A percentile compares a stretch with the other conserved stretches of the same genome.
These are phyloP conservation scores for Phylloporus sp. DNA, from an alignment of 768 basidiomycete species.

Conservation along the genomic window DNA sequence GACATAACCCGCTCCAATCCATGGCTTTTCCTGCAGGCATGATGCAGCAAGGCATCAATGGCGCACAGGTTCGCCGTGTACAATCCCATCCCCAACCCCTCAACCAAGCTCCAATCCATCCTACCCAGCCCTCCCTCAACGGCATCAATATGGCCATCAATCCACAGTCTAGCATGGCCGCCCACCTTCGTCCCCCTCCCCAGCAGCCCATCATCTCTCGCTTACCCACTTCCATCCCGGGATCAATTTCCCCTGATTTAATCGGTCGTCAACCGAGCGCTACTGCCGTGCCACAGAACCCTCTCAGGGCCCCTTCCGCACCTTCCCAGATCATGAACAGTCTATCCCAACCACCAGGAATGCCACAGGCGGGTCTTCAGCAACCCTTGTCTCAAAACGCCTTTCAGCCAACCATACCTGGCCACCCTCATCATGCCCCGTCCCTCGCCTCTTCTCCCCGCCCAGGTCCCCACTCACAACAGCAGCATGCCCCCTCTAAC, in stretches of 20 bases:
- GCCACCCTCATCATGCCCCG: constrained; percentile 28
- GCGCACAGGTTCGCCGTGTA: constrained; percentile 45
- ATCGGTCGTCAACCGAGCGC: constrained; percentile 39
- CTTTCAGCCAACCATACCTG: constrained; percentile 23
- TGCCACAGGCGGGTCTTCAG: constrained; percentile 28
- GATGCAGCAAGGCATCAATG: constrained; percentile 37
- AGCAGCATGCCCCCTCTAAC: constrained; percentile 23
- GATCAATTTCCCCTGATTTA: constrained; percentile 42
- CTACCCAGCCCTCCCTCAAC: constrained; percentile 32
- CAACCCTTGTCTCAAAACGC: constrained; percentile 29
- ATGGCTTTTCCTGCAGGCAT: constrained; percentile 40
- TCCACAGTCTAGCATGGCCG: constrained; percentile 38
- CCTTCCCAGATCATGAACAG: constrained; percentile 47
- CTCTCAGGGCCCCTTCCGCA: constrained; percentile 40
- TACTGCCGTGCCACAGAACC: constrained; percentile 38
- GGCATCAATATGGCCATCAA: constrained; percentile 43
- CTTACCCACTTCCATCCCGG: constrained; percentile 30
- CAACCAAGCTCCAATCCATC: constrained; percentile 36
- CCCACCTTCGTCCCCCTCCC: constrained; percentile 33
- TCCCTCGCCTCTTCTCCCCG: constrained; percentile 31
- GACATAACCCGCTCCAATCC: constrained; percentile 36
- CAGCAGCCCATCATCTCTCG: constrained; percentile 33
- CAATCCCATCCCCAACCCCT: constrained; percentile 51
- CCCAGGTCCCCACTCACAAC: constrained; percentile 25
- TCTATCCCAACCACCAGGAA: constrained; percentile 32